Percentiles rank a stretch among this genome's conserved stretches.
Conservation (phyloP, 1,139 yeast genomes). For the Blastobotrys ciferrii region DNA sequence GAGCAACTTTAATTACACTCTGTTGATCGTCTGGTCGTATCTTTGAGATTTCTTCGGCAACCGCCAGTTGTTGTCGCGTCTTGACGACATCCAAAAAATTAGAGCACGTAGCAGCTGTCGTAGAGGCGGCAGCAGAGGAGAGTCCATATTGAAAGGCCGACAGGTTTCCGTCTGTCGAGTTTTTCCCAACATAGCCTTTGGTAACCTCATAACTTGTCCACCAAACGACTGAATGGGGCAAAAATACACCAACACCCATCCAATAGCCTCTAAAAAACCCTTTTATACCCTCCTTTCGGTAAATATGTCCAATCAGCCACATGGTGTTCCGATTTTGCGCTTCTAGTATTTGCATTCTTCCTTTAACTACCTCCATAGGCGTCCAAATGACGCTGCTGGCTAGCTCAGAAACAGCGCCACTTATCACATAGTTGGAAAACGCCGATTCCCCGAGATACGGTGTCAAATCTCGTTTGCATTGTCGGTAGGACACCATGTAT, state of each 20-base stretch:
- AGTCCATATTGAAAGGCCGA: conserved; percentile 35
- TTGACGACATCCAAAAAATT: conserved; percentile 44
- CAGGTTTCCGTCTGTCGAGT: conserved; percentile 19
- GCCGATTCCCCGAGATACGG: conserved; percentile 40
- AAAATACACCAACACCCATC: conserved; percentile 43
- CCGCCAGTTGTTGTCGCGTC: conserved; percentile 45
- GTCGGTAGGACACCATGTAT: conserved; percentile 43
- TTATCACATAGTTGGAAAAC: conserved; percentile 37
- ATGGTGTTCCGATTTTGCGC: conserved; percentile 23
- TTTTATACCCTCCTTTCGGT: conserved; percentile 36
- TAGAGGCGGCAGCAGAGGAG: conserved; percentile 41
- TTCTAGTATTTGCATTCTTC: conserved; percentile 41
- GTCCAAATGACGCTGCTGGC: conserved; percentile 45
- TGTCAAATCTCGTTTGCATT: conserved; percentile 39
- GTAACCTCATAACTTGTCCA: conserved; percentile 39
- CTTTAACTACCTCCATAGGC: conserved; percentile 47
- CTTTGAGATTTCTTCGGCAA: conserved; percentile 39
- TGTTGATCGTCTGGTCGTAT: conserved; percentile 41
- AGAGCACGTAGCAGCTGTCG: conserved; percentile 39
- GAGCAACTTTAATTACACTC: conserved; percentile 38
- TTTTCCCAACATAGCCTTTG: conserved; percentile 16
- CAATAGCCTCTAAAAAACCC: conserved; percentile 47
- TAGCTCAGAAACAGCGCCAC: conserved; percentile 44
- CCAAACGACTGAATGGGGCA: conserved; percentile 44
- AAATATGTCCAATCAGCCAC: conserved; percentile 31